These are phyloP conservation scores for Pluteus cervinus DNA, from an alignment of 768 basidiomycete genomes.

Conservation along the genomic window DNA sequence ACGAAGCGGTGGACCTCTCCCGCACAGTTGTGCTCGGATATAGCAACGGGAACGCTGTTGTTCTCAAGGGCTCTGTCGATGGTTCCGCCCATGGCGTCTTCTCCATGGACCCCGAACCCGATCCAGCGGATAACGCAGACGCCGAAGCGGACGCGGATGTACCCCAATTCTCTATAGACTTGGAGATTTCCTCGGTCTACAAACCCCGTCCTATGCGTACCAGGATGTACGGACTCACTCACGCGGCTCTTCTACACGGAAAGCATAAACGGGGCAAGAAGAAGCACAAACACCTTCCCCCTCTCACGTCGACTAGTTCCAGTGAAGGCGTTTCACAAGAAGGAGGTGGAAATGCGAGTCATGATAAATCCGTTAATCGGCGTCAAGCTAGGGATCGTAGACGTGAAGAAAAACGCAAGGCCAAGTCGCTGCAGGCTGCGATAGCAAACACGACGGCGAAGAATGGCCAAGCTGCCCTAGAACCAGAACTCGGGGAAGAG, in stretches of 20 bases:
- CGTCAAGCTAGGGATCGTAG: slow-evolving; percentile 44
- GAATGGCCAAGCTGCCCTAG: not conserved
- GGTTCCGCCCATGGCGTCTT: slow-evolving; percentile 28
- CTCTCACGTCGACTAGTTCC: slow-evolving; percentile 9
- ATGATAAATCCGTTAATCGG: slow-evolving; percentile 28
- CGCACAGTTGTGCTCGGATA: slow-evolving; percentile 25
- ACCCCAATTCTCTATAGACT: slow-evolving; percentile 36
- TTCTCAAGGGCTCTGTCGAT: slow-evolving; percentile 14
- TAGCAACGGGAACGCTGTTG: slow-evolving; percentile 4
- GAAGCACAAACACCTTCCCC: slow-evolving; percentile 23
- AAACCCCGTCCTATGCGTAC: slow-evolving; percentile 62
- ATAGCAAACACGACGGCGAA: slow-evolving; percentile 1
- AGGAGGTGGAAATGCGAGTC: slow-evolving; percentile 11
- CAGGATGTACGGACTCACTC: slow-evolving; percentile 25
- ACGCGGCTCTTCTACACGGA: slow-evolving; percentile 16
- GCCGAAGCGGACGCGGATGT: slow-evolving; percentile 17
- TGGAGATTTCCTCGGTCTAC: slow-evolving; percentile 68
- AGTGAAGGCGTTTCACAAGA: slow-evolving; percentile 12
- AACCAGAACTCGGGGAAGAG: not conserved
- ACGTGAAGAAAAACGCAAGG: slow-evolving; percentile 40
- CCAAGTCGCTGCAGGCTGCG: slow-evolving; percentile 23
- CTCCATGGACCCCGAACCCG: slow-evolving; percentile 42
- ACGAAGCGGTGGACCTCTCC: slow-evolving; percentile 20
- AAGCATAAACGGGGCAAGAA: slow-evolving; percentile 35
- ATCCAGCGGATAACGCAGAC: slow-evolving; percentile 23